Base-by-base conservation (phyloP, 768 basidiomycete genomes). In the Naematelia aurantialba region DNA sequence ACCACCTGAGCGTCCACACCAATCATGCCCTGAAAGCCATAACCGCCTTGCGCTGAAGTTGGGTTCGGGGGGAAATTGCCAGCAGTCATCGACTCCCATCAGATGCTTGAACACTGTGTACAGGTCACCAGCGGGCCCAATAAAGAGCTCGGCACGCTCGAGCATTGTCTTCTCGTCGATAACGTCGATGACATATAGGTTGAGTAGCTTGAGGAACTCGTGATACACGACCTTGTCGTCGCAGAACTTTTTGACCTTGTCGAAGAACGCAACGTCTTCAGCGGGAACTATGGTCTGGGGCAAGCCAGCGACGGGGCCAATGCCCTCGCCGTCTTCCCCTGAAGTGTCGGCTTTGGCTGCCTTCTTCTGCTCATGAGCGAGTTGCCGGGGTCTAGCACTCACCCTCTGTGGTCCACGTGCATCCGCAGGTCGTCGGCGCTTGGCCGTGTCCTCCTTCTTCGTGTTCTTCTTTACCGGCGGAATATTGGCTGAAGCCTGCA, bases 201-300 rank as follows among this genome's bases (percentile, higher is more conserved):
- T 88, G 52, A 98, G 82, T 25, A 98, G 81, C 79, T 94, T 97
- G 69, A 98, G 80, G 77, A 98, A 98, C 66, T 98, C 94, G 68
- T 94, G 63, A 63, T 81, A 81, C 19, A 73, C 73, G 19, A 74
- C 73, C 48, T 78, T 78, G 69, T 82, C 79, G 63, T 82, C 80
- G 67, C 81, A 75, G 62, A 70, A 70, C 62, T 80, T 81, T 69
- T 81, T 82, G 70, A 91, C 89, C 44, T 89, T 85, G 72, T 98
- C 96, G 72, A 98, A 98, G 82, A 98, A 98, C 12, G 88, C 80
- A 29, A 92, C 83, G 70, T 96, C 91, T 60, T 90, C 88, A 2
- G 76, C 72, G 5, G 70, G 70, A 13, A 72, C 77, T 29, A 77
- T 68, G 52, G 68, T 74, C 61, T 69, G 70, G 34, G 63, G 62